These are phyloP conservation scores for Potentilla sterilis DNA, from an alignment of 306 rosid species.

Conservation along the genomic window DNA sequence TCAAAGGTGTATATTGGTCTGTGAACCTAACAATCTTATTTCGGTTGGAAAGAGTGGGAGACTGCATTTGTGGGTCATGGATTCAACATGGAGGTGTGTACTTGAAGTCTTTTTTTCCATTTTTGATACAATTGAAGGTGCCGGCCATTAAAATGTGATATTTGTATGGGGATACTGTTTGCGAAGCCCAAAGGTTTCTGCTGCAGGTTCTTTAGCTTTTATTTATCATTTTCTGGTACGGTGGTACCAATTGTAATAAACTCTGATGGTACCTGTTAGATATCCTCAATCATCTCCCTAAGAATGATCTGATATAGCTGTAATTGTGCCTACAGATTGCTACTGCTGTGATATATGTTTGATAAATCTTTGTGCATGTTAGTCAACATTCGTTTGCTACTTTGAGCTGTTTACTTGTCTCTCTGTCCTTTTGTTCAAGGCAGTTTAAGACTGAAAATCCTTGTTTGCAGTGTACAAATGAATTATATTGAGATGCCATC, in stretches of 20 bases:
- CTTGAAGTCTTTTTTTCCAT: background rate
- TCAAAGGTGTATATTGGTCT: conserved; percentile 54
- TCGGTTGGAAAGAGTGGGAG: conserved; percentile 86
- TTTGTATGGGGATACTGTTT: background rate
- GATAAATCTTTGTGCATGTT: background rate
- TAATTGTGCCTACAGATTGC: no score
- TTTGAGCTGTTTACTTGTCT: background rate
- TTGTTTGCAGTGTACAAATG: conserved; percentile 55
- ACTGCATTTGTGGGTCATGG: conserved; percentile 81
- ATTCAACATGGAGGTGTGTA: conserved; percentile 81
- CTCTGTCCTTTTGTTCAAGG: conserved; percentile 11
- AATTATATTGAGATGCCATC: conserved; percentile 52
- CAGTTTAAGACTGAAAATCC: conserved; percentile 22
- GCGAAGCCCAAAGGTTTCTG: background rate
- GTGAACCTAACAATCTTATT: conserved; percentile 71
- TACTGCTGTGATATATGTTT: conserved; percentile 1
- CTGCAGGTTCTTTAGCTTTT: background rate
- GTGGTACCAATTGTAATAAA: background rate
- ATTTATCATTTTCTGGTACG: background rate
- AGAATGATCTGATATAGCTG: no score
- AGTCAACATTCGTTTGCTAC: background rate
- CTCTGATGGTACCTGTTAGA: background rate
- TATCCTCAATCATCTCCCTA: no score
- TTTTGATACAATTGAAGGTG: background rate
- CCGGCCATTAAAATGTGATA: background rate